Conservation (phyloP, 129 eudicot species). For the Dittrichia graveolens region DNA sequence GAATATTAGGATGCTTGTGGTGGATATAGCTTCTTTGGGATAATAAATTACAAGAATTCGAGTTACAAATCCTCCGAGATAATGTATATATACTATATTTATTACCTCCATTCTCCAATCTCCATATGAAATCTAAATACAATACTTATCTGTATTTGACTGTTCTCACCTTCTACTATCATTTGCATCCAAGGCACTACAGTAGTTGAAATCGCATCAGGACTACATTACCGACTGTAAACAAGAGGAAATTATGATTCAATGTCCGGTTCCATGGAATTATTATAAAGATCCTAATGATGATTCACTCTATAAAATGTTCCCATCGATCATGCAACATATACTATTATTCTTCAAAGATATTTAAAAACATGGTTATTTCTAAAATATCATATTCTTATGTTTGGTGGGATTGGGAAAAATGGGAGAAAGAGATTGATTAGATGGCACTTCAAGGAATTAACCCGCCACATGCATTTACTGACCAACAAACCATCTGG, state of each 20-base stretch:
- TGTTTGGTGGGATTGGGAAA: constrained; percentile 99
- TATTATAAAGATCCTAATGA: constrained; percentile 42
- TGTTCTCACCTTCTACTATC: not conserved
- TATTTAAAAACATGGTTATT: constrained; percentile 18
- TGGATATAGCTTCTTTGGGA: constrained; percentile 82
- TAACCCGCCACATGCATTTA: constrained; percentile 89
- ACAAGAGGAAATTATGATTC: constrained; percentile 62
- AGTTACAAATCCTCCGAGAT: constrained; percentile 62
- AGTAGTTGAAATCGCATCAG: constrained; percentile 78
- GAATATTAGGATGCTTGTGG: constrained; percentile 77
- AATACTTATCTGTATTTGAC: not conserved
- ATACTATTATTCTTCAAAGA: not conserved
- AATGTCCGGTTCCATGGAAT: constrained; percentile 93
- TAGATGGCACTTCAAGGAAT: constrained; percentile 99
- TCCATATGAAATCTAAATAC: constrained; percentile 17
- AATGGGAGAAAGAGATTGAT: constrained; percentile 98
- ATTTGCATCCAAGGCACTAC: constrained; percentile 75
- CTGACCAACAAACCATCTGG: constrained; percentile 95
- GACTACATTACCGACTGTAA: constrained; percentile 86
- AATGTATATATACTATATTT: constrained; percentile 48
- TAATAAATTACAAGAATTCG: constrained; percentile 62
- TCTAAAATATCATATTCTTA: constrained; percentile 63
- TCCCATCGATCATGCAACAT: not conserved
- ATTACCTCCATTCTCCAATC: not conserved
- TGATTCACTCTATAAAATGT: not conserved